These are phyloP conservation scores for Tricholoma hemisulphureum DNA, from an alignment of 768 basidiomycete genomes.

Conservation along the genomic window DNA sequence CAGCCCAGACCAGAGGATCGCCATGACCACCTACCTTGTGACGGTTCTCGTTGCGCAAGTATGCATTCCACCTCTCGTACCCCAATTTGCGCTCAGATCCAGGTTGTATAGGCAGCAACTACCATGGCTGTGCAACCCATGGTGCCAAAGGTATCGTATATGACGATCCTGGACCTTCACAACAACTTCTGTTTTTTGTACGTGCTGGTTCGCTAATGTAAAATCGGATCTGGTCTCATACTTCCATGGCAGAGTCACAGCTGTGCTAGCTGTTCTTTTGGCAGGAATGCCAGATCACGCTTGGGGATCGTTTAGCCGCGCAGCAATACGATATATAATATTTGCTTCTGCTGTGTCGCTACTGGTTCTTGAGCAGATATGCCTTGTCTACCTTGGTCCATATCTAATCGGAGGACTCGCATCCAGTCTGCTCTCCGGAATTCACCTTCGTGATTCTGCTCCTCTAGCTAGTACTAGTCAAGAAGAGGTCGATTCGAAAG, in stretches of 20 bases:
- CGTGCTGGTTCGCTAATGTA: not conserved
- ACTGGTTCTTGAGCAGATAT: not conserved
- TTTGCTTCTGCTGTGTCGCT: not conserved
- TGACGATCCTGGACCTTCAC: not conserved
- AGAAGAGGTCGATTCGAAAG: not conserved
- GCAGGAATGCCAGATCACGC: not conserved
- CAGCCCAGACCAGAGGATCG: not conserved
- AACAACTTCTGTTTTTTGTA: not conserved
- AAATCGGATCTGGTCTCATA: not conserved
- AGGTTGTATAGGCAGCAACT: not conserved
- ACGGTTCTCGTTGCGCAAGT: not conserved
- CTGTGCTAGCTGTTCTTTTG: not conserved
- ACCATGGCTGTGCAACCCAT: not conserved
- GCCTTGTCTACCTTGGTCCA: not conserved
- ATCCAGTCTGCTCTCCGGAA: not conserved
- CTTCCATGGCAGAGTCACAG: not conserved
- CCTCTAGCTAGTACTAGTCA: not conserved
- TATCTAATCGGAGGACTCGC: not conserved
- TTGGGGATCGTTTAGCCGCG: not conserved
- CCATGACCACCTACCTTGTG: not conserved
- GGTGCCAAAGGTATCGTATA: not conserved
- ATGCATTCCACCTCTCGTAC: not conserved
- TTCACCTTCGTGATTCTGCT: not conserved
- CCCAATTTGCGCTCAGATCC: not conserved
- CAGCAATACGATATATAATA: not conserved